Percentiles rank a stretch among this genome's conserved stretches.
Conservation (phyloP, 495 filamentous ascomycete species). For the Poronia punctata region DNA sequence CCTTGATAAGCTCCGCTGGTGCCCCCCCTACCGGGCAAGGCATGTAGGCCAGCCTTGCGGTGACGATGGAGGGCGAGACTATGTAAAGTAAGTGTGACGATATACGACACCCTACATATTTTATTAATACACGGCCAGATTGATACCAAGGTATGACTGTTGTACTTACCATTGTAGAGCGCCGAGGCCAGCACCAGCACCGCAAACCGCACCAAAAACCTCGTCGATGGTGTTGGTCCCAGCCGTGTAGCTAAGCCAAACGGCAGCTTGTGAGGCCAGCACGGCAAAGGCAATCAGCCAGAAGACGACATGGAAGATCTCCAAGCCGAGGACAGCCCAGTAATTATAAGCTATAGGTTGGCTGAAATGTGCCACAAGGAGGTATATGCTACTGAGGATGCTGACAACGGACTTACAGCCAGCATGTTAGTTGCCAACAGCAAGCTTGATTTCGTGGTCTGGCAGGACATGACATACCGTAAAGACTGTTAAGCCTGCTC, state of each 20-base stretch:
- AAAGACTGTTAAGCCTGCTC: slow-evolving; percentile 29
- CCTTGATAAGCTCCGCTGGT: neutral
- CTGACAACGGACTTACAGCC: slow-evolving; percentile 34
- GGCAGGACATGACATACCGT: too few species aligned
- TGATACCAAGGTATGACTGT: neutral
- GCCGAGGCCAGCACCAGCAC: slow-evolving; percentile 29
- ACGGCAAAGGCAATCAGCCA: slow-evolving; percentile 40
- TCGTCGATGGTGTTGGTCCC: slow-evolving; percentile 14
- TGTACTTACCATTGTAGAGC: slow-evolving; percentile 37
- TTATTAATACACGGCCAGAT: slow-evolving; percentile 2
- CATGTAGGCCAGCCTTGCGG: slow-evolving; percentile 34
- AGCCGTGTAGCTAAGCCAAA: slow-evolving; percentile 5
- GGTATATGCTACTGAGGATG: slow-evolving; percentile 34
- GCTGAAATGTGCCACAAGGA: slow-evolving; percentile 26
- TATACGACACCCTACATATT: slow-evolving; percentile 29
- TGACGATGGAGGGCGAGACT: slow-evolving; percentile 38
- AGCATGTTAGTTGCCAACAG: slow-evolving; percentile 4
- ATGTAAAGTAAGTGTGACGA: slow-evolving; percentile 33
- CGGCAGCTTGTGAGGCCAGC: slow-evolving; percentile 29
- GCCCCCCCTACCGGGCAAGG: slow-evolving; percentile 18
- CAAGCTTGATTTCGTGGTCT: neutral
- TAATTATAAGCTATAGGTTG: slow-evolving; percentile 38
- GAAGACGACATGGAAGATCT: slow-evolving; percentile 38
- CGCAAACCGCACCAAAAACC: slow-evolving; percentile 16
- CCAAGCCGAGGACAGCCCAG: slow-evolving; percentile 40